Conservation (phyloP, 2,329 filamentous ascomycete species). For the Claviceps paspali region DNA sequence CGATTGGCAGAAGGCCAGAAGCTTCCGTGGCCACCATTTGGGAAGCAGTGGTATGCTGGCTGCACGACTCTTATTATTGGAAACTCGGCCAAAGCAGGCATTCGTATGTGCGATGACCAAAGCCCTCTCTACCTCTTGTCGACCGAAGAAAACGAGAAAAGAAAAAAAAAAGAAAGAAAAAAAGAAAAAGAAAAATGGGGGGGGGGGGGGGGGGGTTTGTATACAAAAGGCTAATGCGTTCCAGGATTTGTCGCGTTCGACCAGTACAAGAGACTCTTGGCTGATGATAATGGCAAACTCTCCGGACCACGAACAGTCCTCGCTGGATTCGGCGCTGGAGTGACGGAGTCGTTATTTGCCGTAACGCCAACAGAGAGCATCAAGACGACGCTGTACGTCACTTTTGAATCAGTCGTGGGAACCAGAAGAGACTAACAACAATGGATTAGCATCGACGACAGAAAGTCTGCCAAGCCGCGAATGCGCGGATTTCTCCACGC, state of each 20-base stretch:
- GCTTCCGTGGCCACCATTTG: constrained; percentile 88
- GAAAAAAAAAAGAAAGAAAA: neutral
- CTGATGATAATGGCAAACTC: constrained; percentile 74
- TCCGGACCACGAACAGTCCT: constrained; percentile 83
- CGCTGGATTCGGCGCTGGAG: constrained; percentile 85
- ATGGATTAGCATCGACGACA: constrained; percentile 66
- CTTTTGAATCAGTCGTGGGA: neutral
- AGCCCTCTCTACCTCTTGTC: no score
- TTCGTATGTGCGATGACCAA: constrained; percentile 47
- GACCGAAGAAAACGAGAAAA: neutral
- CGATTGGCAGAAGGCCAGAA: constrained; percentile 69
- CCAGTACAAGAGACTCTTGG: constrained; percentile 72
- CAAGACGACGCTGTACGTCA: constrained; percentile 69
- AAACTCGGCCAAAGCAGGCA: constrained; percentile 91
- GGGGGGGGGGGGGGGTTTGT: no score
- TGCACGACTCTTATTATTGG: constrained; percentile 95
- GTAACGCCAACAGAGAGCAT: constrained; percentile 97
- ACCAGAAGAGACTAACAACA: neutral
- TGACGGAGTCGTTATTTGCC: constrained; percentile 82
- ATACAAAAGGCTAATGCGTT: constrained; percentile 4
- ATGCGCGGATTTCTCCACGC: constrained; percentile 89
- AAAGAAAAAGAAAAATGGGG: no score
- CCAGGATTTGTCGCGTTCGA: constrained; percentile 79
- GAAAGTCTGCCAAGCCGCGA: constrained; percentile 69
- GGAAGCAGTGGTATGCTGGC: constrained; percentile 89